Evolutionary conservation across 331 rosid species (phyloP).

Genomic region (Stylosanthes scabra): DNA sequence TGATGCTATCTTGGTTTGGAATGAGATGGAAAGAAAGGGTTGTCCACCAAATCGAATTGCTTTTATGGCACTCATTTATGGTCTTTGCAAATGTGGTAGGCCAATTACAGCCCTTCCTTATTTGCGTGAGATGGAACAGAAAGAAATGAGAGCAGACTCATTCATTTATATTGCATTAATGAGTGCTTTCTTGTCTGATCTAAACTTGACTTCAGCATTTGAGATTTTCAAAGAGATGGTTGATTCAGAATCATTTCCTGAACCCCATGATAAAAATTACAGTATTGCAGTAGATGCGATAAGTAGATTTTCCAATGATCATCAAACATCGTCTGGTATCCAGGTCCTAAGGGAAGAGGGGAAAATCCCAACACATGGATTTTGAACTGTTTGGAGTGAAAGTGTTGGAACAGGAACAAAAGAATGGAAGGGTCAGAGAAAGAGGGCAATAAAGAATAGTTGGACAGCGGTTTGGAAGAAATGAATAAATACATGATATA

Average conservation of each 20-base stretch:
- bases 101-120: constrained; percentile 59
- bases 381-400: constrained; percentile 28
- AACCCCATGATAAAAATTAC: constrained; percentile 62
- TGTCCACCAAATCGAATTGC: constrained; percentile 73
- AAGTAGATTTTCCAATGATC: constrained; percentile 53
- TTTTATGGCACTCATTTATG: constrained; percentile 74
- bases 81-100: constrained; percentile 78
- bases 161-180: constrained; percentile 65
- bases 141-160: constrained; percentile 66
- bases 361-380: constrained; percentile 48
- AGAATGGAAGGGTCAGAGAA: background rate
- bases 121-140: constrained; percentile 68
- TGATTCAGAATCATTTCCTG: constrained; percentile 57
- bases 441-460: too few relatives aligned
- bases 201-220: constrained; percentile 55
- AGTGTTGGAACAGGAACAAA: constrained; percentile 15
- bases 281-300: constrained; percentile 57
- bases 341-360: constrained; percentile 57
- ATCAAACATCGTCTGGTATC: constrained; percentile 50
- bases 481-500: too few relatives aligned
- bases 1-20: constrained; percentile 75
- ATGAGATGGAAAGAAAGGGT: constrained; percentile 64
- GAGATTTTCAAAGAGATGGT: constrained; percentile 63
- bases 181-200: constrained; percentile 58
- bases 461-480: too few relatives aligned